Evolutionary conservation across 805 yeast species (phyloP).

Genomic region (Zygosaccharomyces rouxii): DNA sequence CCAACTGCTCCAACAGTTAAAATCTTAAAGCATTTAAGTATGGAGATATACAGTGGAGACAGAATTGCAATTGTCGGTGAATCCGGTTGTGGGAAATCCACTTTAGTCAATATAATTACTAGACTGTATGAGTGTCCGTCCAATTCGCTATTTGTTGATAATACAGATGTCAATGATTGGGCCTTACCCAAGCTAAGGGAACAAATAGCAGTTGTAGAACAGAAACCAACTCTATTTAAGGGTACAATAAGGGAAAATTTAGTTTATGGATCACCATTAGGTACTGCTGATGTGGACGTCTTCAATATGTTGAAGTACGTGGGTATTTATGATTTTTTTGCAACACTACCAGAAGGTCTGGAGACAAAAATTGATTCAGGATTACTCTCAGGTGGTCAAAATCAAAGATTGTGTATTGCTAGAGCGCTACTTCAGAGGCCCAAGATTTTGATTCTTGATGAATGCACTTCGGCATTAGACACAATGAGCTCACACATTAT

Average conservation of each 20-base stretch:
- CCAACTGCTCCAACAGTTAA: conserved; percentile 31
- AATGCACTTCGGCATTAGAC: conserved; percentile 86
- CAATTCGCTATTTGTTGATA: conserved; percentile 44
- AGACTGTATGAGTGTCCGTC: conserved; percentile 43
- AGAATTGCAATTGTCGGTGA: conserved; percentile 71
- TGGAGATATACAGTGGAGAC: conserved; percentile 44
- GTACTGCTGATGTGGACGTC: conserved; percentile 37
- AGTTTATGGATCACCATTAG: conserved; percentile 46
- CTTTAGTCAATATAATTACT: conserved; percentile 54
- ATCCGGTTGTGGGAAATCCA: conserved; percentile 92
- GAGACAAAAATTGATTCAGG: conserved; percentile 52
- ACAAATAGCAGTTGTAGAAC: conserved; percentile 67
- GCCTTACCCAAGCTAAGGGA: conserved; percentile 48
- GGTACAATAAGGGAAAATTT: conserved; percentile 73
- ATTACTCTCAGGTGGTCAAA: conserved; percentile 82
- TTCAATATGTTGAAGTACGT: conserved; percentile 41
- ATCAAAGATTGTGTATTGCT: conserved; percentile 80
- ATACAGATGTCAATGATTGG: conserved; percentile 43
- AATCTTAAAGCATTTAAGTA: conserved; percentile 42
- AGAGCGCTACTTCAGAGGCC: conserved; percentile 73
- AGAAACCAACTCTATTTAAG: conserved; percentile 64
- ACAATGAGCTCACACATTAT: conserved; percentile 51
- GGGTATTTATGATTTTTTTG: conserved; percentile 52
- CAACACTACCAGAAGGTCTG: conserved; percentile 52
- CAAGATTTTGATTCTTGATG: conserved; percentile 65